Evolutionary conservation across 176 grass and related monocot species (phyloP), one percentile per base, ranked within the genome.

Genomic region (Cenchrus americanus): DNA sequence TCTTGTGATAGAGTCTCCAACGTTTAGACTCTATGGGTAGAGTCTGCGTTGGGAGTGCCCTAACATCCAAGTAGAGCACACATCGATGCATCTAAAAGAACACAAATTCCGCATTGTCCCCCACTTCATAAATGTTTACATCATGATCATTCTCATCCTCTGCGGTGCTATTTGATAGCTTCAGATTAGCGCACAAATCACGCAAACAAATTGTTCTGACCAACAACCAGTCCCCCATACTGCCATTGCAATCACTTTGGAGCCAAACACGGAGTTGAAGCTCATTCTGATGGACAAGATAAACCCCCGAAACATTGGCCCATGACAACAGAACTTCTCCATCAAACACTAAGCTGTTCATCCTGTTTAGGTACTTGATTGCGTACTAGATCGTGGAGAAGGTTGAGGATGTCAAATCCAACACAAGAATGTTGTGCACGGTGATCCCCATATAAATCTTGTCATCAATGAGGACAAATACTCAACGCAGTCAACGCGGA

Each of bases 21-120:
- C n/a, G n/a, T n/a, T n/a, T n/a, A n/a, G n/a, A n/a, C n/a, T n/a
- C n/a, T n/a, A n/a, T n/a, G n/a, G n/a, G n/a, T n/a, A n/a, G n/a
- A n/a, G n/a, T n/a, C n/a, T n/a, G n/a, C n/a, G n/a, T n/a, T n/a
- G n/a, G n/a, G n/a, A n/a, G n/a, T n/a, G n/a, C n/a, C n/a, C n/a
- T n/a, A n/a, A 80, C 30, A 80, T 68, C 63, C 44, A 86, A 41
- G 67, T 43, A 86, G 10, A 86, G 13, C 1, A 40, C 21, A 71
- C 11, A 7, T 41, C 34, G 9, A 54, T 15, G 1, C 26, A 62
- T 71, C 30, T 63, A 9, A 9, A 86, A 8, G 21, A 85, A 52
- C 10, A 63, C 75, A 71, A 42, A 71, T 12, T 72, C 14, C 21
- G 6, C 46, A 7, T 86, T 13, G 6, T 15, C 10, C 44, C 55